Evolutionary conservation across 495 filamentous ascomycete genomes (phyloP).

Genomic region (Polyplosphaeria fusca): DNA sequence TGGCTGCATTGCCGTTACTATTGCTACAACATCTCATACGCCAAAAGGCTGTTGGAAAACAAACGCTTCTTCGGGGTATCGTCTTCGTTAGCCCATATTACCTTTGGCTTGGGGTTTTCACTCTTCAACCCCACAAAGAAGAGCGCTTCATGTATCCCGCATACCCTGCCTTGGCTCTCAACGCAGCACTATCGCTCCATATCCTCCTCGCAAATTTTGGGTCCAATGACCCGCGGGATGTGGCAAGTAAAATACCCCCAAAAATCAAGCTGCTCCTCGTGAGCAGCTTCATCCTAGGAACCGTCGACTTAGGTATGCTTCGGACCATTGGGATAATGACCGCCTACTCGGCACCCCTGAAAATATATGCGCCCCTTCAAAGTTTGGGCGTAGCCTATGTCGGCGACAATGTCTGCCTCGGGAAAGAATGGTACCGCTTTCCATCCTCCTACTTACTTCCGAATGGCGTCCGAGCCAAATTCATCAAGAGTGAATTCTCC

Average conservation of each 20-base stretch:
- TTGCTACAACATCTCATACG: constrained; percentile 50
- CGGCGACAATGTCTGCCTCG: constrained; percentile 78
- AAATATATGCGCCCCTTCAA: constrained; percentile 63
- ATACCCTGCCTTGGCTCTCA: constrained; percentile 89
- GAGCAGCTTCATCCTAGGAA: constrained; percentile 51
- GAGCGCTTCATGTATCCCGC: constrained; percentile 98
- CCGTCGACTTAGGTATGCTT: constrained; percentile 62
- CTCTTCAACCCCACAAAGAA: constrained; percentile 92
- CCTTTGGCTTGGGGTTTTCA: constrained; percentile 91
- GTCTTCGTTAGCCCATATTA: constrained; percentile 83
- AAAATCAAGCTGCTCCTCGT: constrained; percentile 64
- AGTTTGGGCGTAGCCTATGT: constrained; percentile 46
- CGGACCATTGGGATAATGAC: constrained; percentile 77
- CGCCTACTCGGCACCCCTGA: constrained; percentile 81
- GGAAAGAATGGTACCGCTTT: constrained; percentile 98
- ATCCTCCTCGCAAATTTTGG: constrained; percentile 70
- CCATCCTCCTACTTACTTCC: constrained; percentile 91
- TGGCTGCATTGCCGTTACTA: constrained; percentile 65
- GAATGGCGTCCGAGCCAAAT: constrained; percentile 71
- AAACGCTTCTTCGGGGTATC: constrained; percentile 62
- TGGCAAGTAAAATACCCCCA: constrained; percentile 67
- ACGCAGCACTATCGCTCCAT: constrained; percentile 83
- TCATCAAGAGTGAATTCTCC: constrained; percentile 82
- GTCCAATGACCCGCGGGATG: constrained; percentile 58
- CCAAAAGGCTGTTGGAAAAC: constrained; percentile 31